These are phyloP conservation scores for Rhytidiadelphus loreus DNA, from an alignment of 225 moss, liverwort and hornwort genomes.

Conservation along the genomic window DNA sequence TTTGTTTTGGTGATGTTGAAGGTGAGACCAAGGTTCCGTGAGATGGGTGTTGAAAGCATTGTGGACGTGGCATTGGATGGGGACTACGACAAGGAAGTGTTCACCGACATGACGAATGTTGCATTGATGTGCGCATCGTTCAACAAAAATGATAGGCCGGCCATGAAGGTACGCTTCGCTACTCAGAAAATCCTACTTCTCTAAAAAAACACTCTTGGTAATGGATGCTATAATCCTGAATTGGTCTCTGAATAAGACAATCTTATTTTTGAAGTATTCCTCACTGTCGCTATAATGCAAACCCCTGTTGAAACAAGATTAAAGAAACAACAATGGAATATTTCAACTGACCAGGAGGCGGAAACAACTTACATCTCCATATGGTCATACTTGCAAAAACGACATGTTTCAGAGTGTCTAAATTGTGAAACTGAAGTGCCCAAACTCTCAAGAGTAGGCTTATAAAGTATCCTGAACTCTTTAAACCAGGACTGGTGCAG, in stretches of 20 bases:
- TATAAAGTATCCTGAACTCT: not conserved
- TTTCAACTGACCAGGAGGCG: not conserved
- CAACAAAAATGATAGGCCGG: conserved; percentile 35
- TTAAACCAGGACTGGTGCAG: not conserved
- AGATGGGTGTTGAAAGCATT: conserved; percentile 24
- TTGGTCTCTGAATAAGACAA: not conserved
- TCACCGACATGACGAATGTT: conserved; percentile 45
- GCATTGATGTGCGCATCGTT: conserved; percentile 39
- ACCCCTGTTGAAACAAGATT: too few relatives aligned
- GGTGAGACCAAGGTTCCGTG: conserved; percentile 45
- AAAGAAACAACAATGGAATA: not conserved
- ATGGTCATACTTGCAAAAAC: not conserved
- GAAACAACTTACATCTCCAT: not conserved
- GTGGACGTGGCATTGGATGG: conserved; percentile 28
- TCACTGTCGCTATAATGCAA: not conserved
- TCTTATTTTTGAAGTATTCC: not conserved
- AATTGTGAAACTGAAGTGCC: not conserved
- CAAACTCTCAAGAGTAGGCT: not conserved
- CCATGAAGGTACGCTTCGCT: conserved; percentile 34
- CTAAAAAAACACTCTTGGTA: too few relatives aligned
- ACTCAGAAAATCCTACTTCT: not conserved
- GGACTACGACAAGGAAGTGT: conserved; percentile 30
- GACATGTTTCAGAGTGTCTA: not conserved
- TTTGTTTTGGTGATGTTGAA: not conserved
- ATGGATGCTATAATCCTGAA: not conserved